Evolutionary conservation across 2,329 filamentous ascomycete species (phyloP), one percentile per base, ranked within the genome.

Genomic region (Diplocarpon mali): DNA sequence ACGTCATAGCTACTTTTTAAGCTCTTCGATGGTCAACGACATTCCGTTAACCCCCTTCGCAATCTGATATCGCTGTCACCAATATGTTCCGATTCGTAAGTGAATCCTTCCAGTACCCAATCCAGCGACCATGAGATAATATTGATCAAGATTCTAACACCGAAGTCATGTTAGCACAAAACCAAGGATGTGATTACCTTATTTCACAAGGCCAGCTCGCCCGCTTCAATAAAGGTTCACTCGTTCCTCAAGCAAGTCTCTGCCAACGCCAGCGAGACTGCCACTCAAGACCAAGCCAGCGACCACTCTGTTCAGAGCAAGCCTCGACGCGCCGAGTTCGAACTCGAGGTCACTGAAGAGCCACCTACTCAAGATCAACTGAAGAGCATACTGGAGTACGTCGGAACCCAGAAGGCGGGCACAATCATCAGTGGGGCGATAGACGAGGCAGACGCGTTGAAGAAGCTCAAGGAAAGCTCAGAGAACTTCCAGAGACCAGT

Each of bases 111-210:
- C 16, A 12, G 24, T 5, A 9, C 30, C 5, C 14, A 15, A 16
- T 15, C 8, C 29, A 14, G 9, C 14, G 29, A 31, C 8, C 17
- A 29, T 10, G 32, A 32, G 14, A 16, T 14, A 42, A 29, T 27
- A 27, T 35, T 24, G 7, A 24, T 16, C 39, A 48, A 40, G 48
- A 28, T 13, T 45, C n/a, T 29, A 8, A 24, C 7, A 3, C 20
- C 20, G 20, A 24, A 24, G n/a, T 24, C 4, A 7, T 7, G 20
- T 16, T 59, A 88, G 83, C 76, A 73, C 67, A 89, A 87, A 72
- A 75, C 83, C 54, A 75, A 85, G 65, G 89, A 96, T 70, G 85
- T 94, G 55, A 78, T 96, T 63, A 96, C 90, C 50, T 81, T 98
- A 71, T 98, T 96, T 73, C 89, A 95, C 75, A 85, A 85, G 65